A percentile compares a stretch with the other conserved stretches of the same genome.
Conservation (phyloP, 495 filamentous ascomycete genomes). For the Aspergillus mulundensis region DNA sequence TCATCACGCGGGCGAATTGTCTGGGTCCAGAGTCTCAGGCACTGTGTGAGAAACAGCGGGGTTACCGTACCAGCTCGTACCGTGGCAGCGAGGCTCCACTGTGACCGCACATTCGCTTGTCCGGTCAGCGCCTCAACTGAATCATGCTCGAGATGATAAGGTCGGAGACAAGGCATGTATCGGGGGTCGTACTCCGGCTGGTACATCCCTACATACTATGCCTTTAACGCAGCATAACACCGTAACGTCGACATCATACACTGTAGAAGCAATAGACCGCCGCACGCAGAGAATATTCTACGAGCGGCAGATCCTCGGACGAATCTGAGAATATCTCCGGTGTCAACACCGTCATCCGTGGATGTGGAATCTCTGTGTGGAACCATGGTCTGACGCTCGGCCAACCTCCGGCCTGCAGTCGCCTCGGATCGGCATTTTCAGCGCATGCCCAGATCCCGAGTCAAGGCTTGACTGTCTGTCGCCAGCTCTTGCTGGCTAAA, state of each 20-base stretch:
- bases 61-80: neutral
- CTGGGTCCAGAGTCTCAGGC: neutral
- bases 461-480: neutral
- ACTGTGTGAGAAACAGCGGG: neutral
- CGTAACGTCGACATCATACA: neutral
- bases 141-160: too few relatives aligned
- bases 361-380: too few relatives aligned
- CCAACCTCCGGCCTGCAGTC: neutral
- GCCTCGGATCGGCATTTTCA: neutral
- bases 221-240: neutral
- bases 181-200: neutral
- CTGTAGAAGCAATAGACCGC: neutral
- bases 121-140: neutral
- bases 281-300: neutral
- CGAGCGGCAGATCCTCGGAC: neutral
- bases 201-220: neutral
- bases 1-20: neutral
- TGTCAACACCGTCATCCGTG: too few relatives aligned
- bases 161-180: too few relatives aligned
- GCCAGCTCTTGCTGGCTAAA: neutral
- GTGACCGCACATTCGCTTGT: neutral
- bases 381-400: too few relatives aligned
- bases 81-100: neutral
- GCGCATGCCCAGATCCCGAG: neutral
- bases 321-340: neutral